These are phyloP conservation scores for Magnusiomyces sp. DNA, from an alignment of 1,139 yeast species.

Conservation along the genomic window DNA sequence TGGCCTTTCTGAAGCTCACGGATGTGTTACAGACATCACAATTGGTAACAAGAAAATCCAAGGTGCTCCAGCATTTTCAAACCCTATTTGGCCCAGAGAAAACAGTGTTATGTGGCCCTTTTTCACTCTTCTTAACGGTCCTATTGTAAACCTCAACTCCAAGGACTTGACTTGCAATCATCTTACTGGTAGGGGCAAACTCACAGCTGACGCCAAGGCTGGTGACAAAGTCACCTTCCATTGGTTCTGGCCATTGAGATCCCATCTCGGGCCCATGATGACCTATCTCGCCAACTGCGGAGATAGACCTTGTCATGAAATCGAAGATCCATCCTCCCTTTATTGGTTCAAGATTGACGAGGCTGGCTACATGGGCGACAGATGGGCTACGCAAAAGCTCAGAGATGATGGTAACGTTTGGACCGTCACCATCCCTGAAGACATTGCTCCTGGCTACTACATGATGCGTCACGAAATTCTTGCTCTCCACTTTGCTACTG, in stretches of 20 bases:
- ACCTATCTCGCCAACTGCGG: conserved; percentile 14
- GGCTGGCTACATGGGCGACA: conserved; percentile 7
- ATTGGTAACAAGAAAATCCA: too few species aligned
- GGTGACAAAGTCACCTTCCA: conserved; percentile 9
- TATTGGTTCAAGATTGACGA: conserved; percentile 15
- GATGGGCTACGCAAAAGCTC: conserved; percentile 11
- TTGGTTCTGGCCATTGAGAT: conserved; percentile 14
- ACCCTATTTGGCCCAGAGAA: too few species aligned
- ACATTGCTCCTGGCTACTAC: conserved; percentile 13
- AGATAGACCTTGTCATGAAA: conserved; percentile 5
- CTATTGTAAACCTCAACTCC: conserved; percentile 10
- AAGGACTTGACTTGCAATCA: conserved; percentile 10
- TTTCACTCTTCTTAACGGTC: conserved; percentile 7
- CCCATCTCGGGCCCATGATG: conserved; percentile 13
- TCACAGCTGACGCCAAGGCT: conserved; percentile 10
- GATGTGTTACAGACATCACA: conserved; percentile 9
- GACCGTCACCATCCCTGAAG: conserved; percentile 13
- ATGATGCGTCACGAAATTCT: conserved; percentile 13
- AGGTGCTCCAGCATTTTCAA: too few species aligned
- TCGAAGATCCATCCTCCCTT: conserved; percentile 8
- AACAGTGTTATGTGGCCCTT: conserved; percentile 12
- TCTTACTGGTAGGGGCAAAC: neutral
- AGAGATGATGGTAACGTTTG: conserved; percentile 11
- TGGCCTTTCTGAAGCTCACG: conserved; percentile 8
- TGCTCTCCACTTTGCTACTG: conserved; percentile 10